Evolutionary conservation across 129 eudicot species (phyloP), one percentile per base, ranked within the genome.

Genomic region (Arctium minus): DNA sequence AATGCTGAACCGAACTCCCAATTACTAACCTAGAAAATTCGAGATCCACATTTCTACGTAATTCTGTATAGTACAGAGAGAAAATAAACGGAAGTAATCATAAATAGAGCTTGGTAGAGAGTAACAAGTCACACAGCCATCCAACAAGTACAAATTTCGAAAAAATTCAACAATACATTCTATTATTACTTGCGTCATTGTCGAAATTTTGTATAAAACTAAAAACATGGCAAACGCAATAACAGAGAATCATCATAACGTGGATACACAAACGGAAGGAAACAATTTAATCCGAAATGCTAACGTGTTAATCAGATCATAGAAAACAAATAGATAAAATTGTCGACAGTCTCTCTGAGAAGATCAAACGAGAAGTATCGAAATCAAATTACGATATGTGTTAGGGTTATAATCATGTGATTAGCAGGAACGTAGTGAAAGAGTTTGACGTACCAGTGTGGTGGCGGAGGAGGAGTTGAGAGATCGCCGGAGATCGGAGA

Each of bases 321-420:
- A 32, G 11, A 42, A 30, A 30, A 18, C 37, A 30, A 32, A 65
- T 9, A 18, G 32, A 15, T 1, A 1, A 60, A 60, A 60, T 60
- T 60, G 68, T 60, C 29, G 4, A 60, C 8, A 60, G 68, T 60
- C 29, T 60, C 22, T 60, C 7, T n/a, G 68, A 60, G 68, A 60
- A 60, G 68, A 60, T 60, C 68, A 60, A 60, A 60, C 29, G 9
- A 18, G 50, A 44, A 38, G 42, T 11, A 72, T 9, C 7, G 0
- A 50, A 65, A 18, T 3, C 6, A 18, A 27, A 60, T 6, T 67
- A 37, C 69, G 62, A 8, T 31, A 7, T 50, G 17, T 18, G 72
- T 74, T 81, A 84, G 86, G 84, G 82, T 81, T 81, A 81, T 81
- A 84, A 60, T 79, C 72, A 84, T 83, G 77, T 79, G 82, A 31